These are phyloP conservation scores for Hemileia vastatrix DNA, from an alignment of 1,284 basidiomycete species.

Conservation along the genomic window DNA sequence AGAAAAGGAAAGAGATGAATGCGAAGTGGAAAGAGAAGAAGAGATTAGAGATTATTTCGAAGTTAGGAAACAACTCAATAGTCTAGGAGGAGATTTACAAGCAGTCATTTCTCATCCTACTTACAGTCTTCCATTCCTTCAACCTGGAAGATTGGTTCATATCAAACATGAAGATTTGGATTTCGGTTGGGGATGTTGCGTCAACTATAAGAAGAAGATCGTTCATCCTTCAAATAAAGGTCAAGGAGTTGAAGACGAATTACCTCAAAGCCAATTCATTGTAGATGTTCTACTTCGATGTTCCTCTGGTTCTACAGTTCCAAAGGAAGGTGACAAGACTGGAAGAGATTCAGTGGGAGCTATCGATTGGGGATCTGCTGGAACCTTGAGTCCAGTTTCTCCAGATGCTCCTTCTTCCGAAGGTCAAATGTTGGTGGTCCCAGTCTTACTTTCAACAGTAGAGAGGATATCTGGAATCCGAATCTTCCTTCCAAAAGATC, in stretches of 20 bases:
- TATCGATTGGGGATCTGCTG: background rate
- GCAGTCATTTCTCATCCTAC: slow-evolving; percentile 88
- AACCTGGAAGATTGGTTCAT: slow-evolving; percentile 78
- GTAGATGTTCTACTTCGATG: slow-evolving; percentile 83
- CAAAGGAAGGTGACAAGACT: slow-evolving; percentile 53
- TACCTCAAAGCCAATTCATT: slow-evolving; percentile 82
- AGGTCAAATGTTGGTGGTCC: slow-evolving; percentile 74
- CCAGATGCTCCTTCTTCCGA: slow-evolving; percentile 63
- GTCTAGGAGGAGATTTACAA: slow-evolving; percentile 72
- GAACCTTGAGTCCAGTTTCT: slow-evolving; percentile 55
- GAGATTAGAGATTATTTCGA: slow-evolving; percentile 83
- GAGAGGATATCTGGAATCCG: slow-evolving; percentile 77
- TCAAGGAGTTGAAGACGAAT: slow-evolving; percentile 55
- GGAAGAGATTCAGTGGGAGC: slow-evolving; percentile 46
- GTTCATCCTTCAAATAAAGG: no score
- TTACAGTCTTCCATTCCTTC: slow-evolving; percentile 85
- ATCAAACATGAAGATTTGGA: slow-evolving; percentile 75
- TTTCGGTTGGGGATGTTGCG: slow-evolving; percentile 91
- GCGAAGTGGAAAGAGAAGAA: slow-evolving; percentile 70
- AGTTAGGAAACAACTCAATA: slow-evolving; percentile 77
- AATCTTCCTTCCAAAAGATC: slow-evolving; percentile 77
- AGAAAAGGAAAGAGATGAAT: slow-evolving; percentile 59
- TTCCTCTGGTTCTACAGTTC: slow-evolving; percentile 56
- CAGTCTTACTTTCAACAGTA: slow-evolving; percentile 75
- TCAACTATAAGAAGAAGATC: slow-evolving; percentile 79